These are phyloP conservation scores for Glycine tomentella DNA, from an alignment of 306 rosid species.

Conservation along the genomic window DNA sequence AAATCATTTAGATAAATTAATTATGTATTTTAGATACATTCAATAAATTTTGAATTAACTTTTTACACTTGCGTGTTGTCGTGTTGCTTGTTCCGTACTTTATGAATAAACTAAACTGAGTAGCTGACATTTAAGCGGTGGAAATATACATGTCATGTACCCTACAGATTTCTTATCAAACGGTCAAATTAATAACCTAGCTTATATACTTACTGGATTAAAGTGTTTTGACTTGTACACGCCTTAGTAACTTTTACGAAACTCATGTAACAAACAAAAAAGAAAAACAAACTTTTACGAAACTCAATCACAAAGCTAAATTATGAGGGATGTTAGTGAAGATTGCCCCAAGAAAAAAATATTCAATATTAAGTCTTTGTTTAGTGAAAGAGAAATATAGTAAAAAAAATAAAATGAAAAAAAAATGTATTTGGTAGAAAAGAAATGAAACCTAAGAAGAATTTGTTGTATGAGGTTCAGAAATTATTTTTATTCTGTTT, in stretches of 20 bases:
- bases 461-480: too few relatives aligned
- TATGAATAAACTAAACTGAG: conserved; percentile 1
- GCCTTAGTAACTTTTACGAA: not conserved
- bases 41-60: not conserved
- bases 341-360: not conserved
- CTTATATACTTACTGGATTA: not conserved
- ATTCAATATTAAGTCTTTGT: too few relatives aligned
- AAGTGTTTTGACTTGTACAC: not conserved
- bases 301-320: not conserved
- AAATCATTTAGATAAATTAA: too few relatives aligned
- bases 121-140: too few relatives aligned
- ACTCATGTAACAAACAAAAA: too few relatives aligned
- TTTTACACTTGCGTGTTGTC: not conserved
- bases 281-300: too few relatives aligned
- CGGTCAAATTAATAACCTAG: not conserved
- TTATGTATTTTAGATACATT: not conserved
- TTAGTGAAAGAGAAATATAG: too few relatives aligned
- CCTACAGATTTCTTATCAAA: not conserved
- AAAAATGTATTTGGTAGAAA: too few relatives aligned
- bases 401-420: too few relatives aligned
- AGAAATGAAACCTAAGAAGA: too few relatives aligned
- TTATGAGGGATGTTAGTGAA: too few relatives aligned
- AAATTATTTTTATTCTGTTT: too few relatives aligned
- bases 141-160: not conserved
- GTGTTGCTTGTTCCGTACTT: not conserved